Evolutionary conservation across 352 stramenopile species (phyloP).

Genomic region (Phytophthora pluvialis): DNA sequence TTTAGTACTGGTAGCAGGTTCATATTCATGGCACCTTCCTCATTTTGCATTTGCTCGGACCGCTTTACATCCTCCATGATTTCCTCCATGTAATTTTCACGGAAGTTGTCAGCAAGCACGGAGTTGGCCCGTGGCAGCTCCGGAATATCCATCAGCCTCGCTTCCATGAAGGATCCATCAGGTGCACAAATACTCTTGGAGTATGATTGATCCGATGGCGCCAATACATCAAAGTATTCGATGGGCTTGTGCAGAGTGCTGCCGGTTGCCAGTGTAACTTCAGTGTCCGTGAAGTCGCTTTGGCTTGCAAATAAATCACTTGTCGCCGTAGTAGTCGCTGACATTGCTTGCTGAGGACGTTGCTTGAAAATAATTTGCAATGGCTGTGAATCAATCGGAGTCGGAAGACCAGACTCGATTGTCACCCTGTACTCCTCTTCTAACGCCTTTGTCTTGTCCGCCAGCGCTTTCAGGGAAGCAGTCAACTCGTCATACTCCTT

Average conservation of each 20-base stretch:
- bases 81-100: slow-evolving; percentile 65
- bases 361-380: slow-evolving; percentile 90
- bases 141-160: slow-evolving; percentile 68
- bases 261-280: slow-evolving; percentile 50
- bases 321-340: slow-evolving; percentile 25
- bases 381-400: slow-evolving; percentile 44
- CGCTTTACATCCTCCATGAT: slow-evolving; percentile 64
- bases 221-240: slow-evolving; percentile 75
- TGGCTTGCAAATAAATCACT: slow-evolving; percentile 37
- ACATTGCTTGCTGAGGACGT: slow-evolving; percentile 57
- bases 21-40: slow-evolving; percentile 55
- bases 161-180: slow-evolving; percentile 77
- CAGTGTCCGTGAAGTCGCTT: slow-evolving; percentile 36
- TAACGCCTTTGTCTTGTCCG: slow-evolving; percentile 51
- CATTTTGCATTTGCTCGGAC: slow-evolving; percentile 52
- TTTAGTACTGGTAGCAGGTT: slow-evolving; percentile 68
- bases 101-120: slow-evolving; percentile 63
- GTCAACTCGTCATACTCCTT: slow-evolving; percentile 45
- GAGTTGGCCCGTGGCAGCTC: slow-evolving; percentile 46
- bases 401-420: slow-evolving; percentile 37
- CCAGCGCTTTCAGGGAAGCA: slow-evolving; percentile 53
- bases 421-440: slow-evolving; percentile 56
- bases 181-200: slow-evolving; percentile 74
- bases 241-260: slow-evolving; percentile 51
- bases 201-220: slow-evolving; percentile 60